phyloP scores from a whole-genome alignment of 1,284 basidiomycete species.

The Pholiota adiposa region DNA sequence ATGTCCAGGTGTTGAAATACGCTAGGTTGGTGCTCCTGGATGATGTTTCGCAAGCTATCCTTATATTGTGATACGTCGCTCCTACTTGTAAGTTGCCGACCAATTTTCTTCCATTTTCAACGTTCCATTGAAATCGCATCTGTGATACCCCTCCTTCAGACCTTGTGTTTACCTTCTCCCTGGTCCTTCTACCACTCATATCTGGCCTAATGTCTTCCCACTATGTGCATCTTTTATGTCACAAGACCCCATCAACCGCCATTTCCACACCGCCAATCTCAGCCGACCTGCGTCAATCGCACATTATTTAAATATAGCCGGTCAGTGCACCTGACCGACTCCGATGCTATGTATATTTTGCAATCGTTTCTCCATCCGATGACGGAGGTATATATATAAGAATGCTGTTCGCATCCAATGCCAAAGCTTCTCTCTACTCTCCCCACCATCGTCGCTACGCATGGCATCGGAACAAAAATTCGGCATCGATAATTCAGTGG shows the following conservation, averaged over 20 bases:
- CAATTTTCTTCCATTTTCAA: neutral
- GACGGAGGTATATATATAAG: conserved; percentile 7
- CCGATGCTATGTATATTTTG: neutral
- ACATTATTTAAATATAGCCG: conserved; percentile 3
- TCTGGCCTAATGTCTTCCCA: neutral
- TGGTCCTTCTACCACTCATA: neutral
- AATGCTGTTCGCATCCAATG: neutral
- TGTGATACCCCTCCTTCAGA: neutral
- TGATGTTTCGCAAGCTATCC: conserved; percentile 43
- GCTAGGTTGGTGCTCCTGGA: conserved; percentile 50
- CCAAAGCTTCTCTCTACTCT: conserved; percentile 56
- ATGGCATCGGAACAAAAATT: conserved; percentile 17
- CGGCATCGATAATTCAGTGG: conserved; percentile 8
- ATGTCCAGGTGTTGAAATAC: conserved; percentile 41
- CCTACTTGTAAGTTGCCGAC: neutral
- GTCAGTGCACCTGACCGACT: conserved; percentile 7
- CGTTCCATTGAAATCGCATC: neutral
- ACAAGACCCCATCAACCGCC: neutral
- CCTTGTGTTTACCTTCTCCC: neutral
- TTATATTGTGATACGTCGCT: conserved; percentile 37
- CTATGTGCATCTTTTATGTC: conserved; percentile 7
- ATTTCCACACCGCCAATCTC: neutral
- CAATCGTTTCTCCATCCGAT: conserved; percentile 3
- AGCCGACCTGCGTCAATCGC: neutral
- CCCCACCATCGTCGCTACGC: neutral